Conservation (phyloP, 768 basidiomycete species). For the Lyophyllum semitale region DNA sequence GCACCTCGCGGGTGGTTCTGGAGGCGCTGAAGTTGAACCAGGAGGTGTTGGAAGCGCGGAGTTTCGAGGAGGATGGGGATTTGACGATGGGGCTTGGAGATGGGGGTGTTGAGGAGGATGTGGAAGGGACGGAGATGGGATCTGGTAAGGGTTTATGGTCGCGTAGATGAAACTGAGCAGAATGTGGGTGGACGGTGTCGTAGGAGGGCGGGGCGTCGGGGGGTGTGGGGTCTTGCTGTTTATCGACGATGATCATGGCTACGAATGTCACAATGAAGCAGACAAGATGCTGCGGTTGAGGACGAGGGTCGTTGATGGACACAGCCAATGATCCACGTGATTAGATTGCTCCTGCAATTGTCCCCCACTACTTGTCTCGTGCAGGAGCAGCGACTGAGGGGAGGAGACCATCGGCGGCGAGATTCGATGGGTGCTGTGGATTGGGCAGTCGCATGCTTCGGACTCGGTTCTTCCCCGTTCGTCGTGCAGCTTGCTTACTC, state of each 20-base stretch:
- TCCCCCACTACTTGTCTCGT: no score
- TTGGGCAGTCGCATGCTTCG: no score
- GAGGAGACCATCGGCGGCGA: no score
- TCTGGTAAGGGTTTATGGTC: conserved; percentile 10
- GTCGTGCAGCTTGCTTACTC: neutral
- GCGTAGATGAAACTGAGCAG: neutral
- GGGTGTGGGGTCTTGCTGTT: conserved; percentile 37
- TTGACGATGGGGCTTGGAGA: conserved; percentile 29
- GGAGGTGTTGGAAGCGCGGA: conserved; percentile 23
- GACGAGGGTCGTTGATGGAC: no score
- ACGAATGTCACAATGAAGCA: no score
- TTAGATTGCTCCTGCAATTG: no score
- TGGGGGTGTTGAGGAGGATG: conserved; percentile 6
- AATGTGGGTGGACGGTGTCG: conserved; percentile 23
- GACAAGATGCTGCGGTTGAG: neutral
- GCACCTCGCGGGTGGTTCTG: conserved; percentile 48
- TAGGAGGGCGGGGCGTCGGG: conserved; percentile 43
- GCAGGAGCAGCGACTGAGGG: no score
- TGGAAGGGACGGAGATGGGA: conserved; percentile 10
- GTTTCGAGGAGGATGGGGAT: conserved; percentile 34
- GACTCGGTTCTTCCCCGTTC: neutral
- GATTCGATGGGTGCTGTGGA: no score
- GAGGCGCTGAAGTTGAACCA: conserved; percentile 39
- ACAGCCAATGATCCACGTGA: no score
- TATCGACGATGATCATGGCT: conserved; percentile 30